Base-by-base conservation (phyloP, 2,329 filamentous ascomycete genomes). In the Cadophora sp. region DNA sequence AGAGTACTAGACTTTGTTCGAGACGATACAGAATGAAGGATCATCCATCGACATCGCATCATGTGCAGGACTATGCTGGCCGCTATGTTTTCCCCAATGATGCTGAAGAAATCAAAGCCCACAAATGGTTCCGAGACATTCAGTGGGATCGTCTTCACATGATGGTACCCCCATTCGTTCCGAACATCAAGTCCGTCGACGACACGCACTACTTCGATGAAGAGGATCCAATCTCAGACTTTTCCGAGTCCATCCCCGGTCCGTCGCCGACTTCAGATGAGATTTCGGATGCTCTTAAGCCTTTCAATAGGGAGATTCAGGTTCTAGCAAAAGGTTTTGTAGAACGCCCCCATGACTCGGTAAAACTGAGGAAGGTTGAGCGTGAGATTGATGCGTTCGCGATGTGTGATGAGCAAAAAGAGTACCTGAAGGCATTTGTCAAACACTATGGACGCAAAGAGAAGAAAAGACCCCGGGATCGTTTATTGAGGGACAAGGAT, bases 171-270 rank as follows among this genome's bases (percentile, higher is more conserved):
- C 94, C 94, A 0, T 95, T 96, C 74, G 82, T 96, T 0, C 95
- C 95, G 0, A 84, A 88, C 11, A 89, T 97, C 27, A 83, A 83
- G 47, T 82, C 83, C 36, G 81, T 84, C 70, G 89, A 91, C 61
- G 91, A 94, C 76, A 96, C 94, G 0, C 92, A 91, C 74, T 98
- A 97, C 77, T 98, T 98, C 75, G 92, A 97, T 66, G 90, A 94
- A 66, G 92, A 93, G 70, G 88, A 92, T 48, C 83, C 90, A 33
- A 87, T 95, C 61, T 88, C 86, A 41, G 89, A 91, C 73, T 83
- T 84, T 82, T 83, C 85, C 1, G 82, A 84, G 33, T 86, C 84
- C 6, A 51, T 70, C 4, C 50, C 61, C 5, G 59, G 24, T 8
- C 56, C 66, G 13, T 47, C 69, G 22, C 68, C 70, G 20, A 71